Base-by-base conservation (phyloP, 352 stramenopile species). In the Phytophthora melonis region DNA sequence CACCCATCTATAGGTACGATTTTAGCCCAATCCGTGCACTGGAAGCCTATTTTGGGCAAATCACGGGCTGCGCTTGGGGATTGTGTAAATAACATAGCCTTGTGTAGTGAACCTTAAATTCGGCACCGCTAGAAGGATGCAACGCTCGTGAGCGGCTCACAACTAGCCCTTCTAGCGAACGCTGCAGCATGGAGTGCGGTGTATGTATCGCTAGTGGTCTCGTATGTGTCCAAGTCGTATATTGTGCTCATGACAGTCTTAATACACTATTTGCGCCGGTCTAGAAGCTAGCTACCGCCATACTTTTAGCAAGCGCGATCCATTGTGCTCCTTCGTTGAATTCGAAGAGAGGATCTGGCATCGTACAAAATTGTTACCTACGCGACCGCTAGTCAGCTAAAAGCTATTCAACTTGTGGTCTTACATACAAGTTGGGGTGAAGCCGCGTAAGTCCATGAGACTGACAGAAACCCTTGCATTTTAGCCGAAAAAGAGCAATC, bases 1-100 rank as follows among this genome's bases (percentile, higher is more conserved):
- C 74, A 81, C 66, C 58, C 70, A 78, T 78, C 71, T 66, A 69
- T 76, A 74, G 73, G 69, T 62, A 27, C 34, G 25, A 75, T 63
- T 80, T 78, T 79, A 6, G n/a, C 50, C 72, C 62, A 80, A 80
- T 80, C 19, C 43, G 27, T 11, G 23, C 7, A 6, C n/a, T 13
- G 25, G 3, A 57, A 59, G 7, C 18, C 16, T 3, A 5, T 25
- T 71, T 74, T 79, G 21, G 25, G 55, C 68, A 25, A 79, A 79
- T 78, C 43, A 66, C 1, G 3, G 30, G 1, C 27, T 27, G 49
- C 11, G 1, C 8, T 21, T 71, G 68, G 18, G 0, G 3, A 16
- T 23, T 32, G 16, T 27, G n/a, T 64, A 3, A 0, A 0, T 45
- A 54, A 73, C 64, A 61, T 39, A 5, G 50, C 34, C 9, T 61